These are phyloP conservation scores for Hysterium pulicare DNA, from an alignment of 2,329 filamentous ascomycete genomes.

Conservation along the genomic window DNA sequence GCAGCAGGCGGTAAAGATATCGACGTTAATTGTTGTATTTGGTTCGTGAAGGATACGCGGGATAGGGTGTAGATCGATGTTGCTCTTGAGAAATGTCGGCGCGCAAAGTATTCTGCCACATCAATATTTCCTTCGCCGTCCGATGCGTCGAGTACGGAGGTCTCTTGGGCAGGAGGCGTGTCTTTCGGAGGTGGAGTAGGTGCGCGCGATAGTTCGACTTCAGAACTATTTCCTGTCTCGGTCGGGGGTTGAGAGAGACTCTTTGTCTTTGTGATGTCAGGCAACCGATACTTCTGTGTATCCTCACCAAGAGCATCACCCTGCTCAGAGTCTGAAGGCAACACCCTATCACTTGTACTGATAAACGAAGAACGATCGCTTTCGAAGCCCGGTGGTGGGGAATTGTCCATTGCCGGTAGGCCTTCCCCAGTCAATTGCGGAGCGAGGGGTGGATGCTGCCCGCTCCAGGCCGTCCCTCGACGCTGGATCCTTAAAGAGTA, in stretches of 20 bases:
- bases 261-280: conserved; percentile 68
- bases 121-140: conserved; percentile 48
- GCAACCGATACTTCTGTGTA: conserved; percentile 70
- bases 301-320: conserved; percentile 57
- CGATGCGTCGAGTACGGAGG: conserved; percentile 31
- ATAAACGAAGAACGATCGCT: conserved; percentile 48
- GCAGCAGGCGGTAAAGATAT: conserved; percentile 84
- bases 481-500: conserved; percentile 58
- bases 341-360: conserved; percentile 54
- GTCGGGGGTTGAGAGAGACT: conserved; percentile 41
- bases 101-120: conserved; percentile 63
- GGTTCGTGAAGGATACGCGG: conserved; percentile 85
- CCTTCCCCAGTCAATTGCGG: conserved; percentile 36
- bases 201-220: conserved; percentile 18
- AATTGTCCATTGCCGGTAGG: conserved; percentile 37
- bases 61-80: conserved; percentile 94
- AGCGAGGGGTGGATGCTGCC: conserved; percentile 36
- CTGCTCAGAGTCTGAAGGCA: conserved; percentile 50
- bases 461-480: conserved; percentile 70
- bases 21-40: conserved; percentile 87
- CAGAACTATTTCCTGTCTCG: conserved; percentile 13
- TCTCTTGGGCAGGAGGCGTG: conserved; percentile 20
- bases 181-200: conserved; percentile 55
- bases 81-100: conserved; percentile 60
- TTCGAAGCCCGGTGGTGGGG: conserved; percentile 34